Percentiles rank a stretch among this genome's conserved stretches.
phyloP scores from a whole-genome alignment of 352 stramenopile genomes.

The Pythium folliculosum region DNA sequence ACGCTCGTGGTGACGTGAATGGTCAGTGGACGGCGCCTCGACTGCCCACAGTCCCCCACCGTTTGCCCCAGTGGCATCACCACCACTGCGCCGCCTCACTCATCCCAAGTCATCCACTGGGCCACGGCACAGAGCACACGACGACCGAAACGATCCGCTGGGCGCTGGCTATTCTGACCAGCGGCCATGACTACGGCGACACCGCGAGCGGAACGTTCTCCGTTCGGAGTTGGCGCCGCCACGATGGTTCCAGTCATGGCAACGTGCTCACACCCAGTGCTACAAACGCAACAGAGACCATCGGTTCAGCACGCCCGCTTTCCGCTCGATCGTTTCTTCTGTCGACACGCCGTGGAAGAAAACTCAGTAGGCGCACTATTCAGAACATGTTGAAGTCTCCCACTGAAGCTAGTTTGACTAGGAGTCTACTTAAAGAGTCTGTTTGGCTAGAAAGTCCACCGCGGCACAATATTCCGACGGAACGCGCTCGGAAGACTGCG shows the following conservation, averaged over 20 bases:
- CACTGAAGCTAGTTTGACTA: not conserved
- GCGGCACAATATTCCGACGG: not conserved
- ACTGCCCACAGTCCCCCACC: not conserved
- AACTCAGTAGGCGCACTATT: conserved; percentile 6
- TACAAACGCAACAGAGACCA: no score
- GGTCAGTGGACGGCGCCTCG: no score
- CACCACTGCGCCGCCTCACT: no score
- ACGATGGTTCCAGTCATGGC: no score
- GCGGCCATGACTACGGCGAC: no score
- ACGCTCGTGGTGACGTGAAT: no score
- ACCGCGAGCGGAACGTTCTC: not conserved
- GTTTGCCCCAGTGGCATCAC: no score
- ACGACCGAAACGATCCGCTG: not conserved
- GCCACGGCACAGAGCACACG: not conserved
- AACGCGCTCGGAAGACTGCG: not conserved
- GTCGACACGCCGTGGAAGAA: not conserved
- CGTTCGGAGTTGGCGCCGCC: not conserved
- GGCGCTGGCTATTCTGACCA: not conserved
- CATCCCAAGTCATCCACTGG: not conserved
- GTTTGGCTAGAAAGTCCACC: not conserved
- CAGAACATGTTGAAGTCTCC: not conserved
- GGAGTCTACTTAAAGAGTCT: not conserved
- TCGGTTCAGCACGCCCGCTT: not conserved
- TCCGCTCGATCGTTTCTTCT: not conserved
- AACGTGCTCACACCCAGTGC: no score